These are phyloP conservation scores for Arxiozyma telluris DNA, from an alignment of 1,139 yeast genomes.

Conservation along the genomic window DNA sequence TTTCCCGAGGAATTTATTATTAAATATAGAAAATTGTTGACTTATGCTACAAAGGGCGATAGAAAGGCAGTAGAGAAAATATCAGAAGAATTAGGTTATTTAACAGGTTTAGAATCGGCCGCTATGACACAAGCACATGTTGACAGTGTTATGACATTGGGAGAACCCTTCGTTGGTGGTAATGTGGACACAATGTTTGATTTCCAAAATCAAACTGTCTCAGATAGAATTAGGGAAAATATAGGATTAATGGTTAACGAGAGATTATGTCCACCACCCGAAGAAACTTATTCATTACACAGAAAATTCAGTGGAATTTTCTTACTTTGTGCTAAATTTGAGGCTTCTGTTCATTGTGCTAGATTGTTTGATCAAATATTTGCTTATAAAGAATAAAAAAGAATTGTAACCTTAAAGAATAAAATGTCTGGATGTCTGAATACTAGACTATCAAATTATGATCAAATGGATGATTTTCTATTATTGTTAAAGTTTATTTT, in stretches of 20 bases:
- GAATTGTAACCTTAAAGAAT: no score
- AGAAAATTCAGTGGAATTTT: constrained; percentile 93
- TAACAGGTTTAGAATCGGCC: constrained; percentile 82
- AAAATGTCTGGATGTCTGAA: background rate
- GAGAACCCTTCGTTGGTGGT: constrained; percentile 81
- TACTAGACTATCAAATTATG: no score
- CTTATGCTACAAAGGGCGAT: constrained; percentile 71
- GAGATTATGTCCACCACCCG: constrained; percentile 95
- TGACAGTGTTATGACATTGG: constrained; percentile 80
- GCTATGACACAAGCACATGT: constrained; percentile 89
- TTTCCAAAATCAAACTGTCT: constrained; percentile 78
- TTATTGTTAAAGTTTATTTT: no score
- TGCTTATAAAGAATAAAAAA: constrained; percentile 3
- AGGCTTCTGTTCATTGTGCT: constrained; percentile 77
- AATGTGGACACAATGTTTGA: constrained; percentile 47
- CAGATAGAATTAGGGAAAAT: constrained; percentile 81
- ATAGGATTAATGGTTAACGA: constrained; percentile 85
- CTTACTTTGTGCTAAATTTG: constrained; percentile 74
- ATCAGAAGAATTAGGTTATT: constrained; percentile 71
- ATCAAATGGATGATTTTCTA: no score
- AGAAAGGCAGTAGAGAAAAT: constrained; percentile 53
- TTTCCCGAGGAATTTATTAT: constrained; percentile 58
- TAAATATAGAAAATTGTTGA: constrained; percentile 61
- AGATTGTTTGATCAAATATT: constrained; percentile 61
- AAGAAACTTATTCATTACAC: constrained; percentile 91